A percentile compares a stretch with the other conserved stretches of the same genome.
Conservation (phyloP, 768 basidiomycete species). For the Mycena sanguinolenta region DNA sequence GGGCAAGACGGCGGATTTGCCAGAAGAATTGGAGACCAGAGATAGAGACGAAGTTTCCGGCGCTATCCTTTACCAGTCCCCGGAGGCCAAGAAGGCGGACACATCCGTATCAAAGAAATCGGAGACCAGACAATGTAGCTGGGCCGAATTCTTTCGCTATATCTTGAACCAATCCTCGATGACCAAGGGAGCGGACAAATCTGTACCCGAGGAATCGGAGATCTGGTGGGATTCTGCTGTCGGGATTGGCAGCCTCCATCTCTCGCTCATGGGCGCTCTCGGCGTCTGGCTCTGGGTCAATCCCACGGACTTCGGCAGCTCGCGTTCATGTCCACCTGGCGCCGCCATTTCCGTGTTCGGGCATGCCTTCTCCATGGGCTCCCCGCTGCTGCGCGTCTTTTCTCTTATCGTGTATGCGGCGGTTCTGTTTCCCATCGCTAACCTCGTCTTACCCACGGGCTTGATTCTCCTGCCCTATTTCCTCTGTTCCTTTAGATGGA, state of each 20-base stretch:
- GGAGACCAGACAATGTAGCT: too few species aligned
- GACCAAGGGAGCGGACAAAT: too few species aligned
- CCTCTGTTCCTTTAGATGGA: neutral
- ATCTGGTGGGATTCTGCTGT: neutral
- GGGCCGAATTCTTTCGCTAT: too few species aligned
- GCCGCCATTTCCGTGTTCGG: neutral
- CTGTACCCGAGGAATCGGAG: too few species aligned
- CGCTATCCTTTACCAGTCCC: too few species aligned
- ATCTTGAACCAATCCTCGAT: too few species aligned
- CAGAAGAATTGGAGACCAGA: too few species aligned
- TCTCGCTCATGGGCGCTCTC: neutral
- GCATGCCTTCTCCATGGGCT: neutral
- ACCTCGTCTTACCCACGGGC: neutral
- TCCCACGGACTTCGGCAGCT: neutral
- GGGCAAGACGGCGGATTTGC: too few species aligned
- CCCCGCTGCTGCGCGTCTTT: neutral
- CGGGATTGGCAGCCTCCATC: neutral
- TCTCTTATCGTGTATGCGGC: neutral
- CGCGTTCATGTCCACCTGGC: neutral
- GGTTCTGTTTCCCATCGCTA: neutral
- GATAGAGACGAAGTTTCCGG: too few species aligned
- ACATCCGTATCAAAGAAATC: too few species aligned
- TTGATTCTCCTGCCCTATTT: neutral
- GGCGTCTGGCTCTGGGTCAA: neutral
- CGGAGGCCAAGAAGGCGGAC: too few species aligned